Conservation (phyloP, 129 eudicot genomes). For the Tagetes erecta region DNA sequence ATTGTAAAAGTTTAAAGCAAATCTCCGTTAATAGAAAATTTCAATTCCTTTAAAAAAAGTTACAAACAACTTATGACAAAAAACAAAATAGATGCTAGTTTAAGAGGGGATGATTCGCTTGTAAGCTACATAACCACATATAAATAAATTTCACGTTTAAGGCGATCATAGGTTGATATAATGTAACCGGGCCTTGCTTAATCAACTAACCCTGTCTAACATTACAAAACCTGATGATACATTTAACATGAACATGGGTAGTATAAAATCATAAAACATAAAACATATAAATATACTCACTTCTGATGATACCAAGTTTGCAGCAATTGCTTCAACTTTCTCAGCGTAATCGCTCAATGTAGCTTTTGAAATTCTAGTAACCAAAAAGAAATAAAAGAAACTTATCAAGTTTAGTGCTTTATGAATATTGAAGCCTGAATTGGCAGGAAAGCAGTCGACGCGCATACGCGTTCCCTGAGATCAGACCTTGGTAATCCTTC, state of each 20-base stretch:
- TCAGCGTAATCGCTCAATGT: constrained; percentile 72
- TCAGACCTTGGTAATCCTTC: constrained; percentile 82
- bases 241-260: constrained; percentile 3
- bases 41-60: too few species aligned
- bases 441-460: background rate
- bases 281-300: constrained; percentile 35
- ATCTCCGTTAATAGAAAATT: too few species aligned
- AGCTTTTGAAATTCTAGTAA: constrained; percentile 66
- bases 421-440: background rate
- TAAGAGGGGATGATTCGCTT: background rate
- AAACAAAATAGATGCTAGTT: background rate
- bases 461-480: background rate
- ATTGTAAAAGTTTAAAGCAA: too few species aligned
- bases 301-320: constrained; percentile 52
- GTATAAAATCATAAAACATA: background rate
- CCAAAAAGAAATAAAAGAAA: background rate
- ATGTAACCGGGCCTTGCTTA: background rate
- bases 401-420: constrained; percentile 14
- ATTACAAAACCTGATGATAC: background rate
- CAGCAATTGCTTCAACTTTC: constrained; percentile 86
- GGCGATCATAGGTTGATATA: background rate
- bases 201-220: background rate
- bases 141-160: background rate
- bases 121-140: background rate
- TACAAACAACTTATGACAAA: constrained; percentile 4